A percentile compares a stretch with the other conserved stretches of the same genome.
Conservation (phyloP, 2,329 filamentous ascomycete species). For the Corynespora cassiicola region DNA sequence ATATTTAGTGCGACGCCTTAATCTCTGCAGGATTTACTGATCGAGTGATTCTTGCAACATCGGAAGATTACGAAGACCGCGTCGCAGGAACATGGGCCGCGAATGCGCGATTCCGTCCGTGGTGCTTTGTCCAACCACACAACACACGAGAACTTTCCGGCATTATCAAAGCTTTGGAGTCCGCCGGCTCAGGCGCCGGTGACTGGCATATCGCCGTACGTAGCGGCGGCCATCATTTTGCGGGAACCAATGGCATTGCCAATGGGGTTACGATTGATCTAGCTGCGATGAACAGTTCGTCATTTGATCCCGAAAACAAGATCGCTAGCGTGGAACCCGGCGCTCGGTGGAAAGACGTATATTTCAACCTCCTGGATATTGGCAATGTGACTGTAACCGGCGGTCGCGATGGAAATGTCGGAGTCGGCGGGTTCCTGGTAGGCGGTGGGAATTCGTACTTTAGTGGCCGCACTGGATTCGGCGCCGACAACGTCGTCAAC, state of each 20-base stretch:
- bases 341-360: constrained; percentile 39
- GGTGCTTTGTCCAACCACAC: constrained; percentile 31
- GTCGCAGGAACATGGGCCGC: constrained; percentile 17
- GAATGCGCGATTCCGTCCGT: constrained; percentile 23
- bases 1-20: constrained; percentile 18
- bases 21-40: constrained; percentile 7
- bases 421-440: constrained; percentile 21
- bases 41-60: constrained; percentile 13
- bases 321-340: constrained; percentile 22
- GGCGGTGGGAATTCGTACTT: constrained; percentile 23
- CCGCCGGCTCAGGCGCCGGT: constrained; percentile 1
- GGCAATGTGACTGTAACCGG: constrained; percentile 12
- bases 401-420: constrained; percentile 18
- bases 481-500: constrained; percentile 26
- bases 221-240: constrained; percentile 20
- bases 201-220: constrained; percentile 23
- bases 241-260: constrained; percentile 23
- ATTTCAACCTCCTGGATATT: constrained; percentile 18
- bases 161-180: constrained; percentile 17
- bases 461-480: constrained; percentile 15
- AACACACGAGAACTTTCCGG: constrained; percentile 27
- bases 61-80: constrained; percentile 10
- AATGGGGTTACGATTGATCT: constrained; percentile 27
- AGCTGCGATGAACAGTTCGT: constrained; percentile 15
- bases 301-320: constrained; percentile 8